These are phyloP conservation scores for Cordyceps tenuipes DNA, from an alignment of 2,329 filamentous ascomycete species.

Conservation along the genomic window DNA sequence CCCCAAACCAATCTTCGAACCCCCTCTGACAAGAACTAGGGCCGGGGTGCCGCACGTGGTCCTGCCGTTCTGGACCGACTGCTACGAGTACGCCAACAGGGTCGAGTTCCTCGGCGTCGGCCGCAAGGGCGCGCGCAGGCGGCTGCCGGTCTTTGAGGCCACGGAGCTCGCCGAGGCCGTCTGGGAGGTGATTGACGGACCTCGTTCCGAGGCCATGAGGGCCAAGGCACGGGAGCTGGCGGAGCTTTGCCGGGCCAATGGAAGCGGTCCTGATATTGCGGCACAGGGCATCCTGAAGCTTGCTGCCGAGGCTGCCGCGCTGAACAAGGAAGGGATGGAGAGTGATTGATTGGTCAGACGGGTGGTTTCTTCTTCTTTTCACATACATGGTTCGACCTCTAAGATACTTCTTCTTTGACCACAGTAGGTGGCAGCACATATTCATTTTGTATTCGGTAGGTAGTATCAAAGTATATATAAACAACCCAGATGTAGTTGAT, in stretches of 20 bases:
- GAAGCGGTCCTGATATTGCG: conserved; percentile 22
- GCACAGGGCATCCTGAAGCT: conserved; percentile 11
- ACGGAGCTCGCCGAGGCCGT: conserved; percentile 16
- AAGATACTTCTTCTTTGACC: not conserved
- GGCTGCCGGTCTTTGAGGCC: conserved; percentile 19
- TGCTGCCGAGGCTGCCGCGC: not conserved
- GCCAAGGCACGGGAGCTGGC: conserved; percentile 11
- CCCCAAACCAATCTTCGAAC: too few relatives aligned
- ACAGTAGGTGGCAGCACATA: too few relatives aligned
- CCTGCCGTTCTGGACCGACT: conserved; percentile 37
- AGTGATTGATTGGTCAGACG: not conserved
- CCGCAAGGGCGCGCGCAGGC: conserved; percentile 17
- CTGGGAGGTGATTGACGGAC: conserved; percentile 15
- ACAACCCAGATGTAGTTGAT: too few relatives aligned
- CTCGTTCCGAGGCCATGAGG: conserved; percentile 8
- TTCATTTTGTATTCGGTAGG: too few relatives aligned
- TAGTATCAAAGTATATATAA: too few relatives aligned
- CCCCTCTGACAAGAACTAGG: too few relatives aligned
- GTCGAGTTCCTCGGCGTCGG: conserved; percentile 37
- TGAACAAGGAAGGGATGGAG: not conserved
- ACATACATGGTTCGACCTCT: not conserved
- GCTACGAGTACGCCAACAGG: conserved; percentile 37
- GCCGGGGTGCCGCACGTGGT: conserved; percentile 37
- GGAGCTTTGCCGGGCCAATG: conserved; percentile 10
- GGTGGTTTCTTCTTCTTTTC: not conserved